Conservation (phyloP, 2,329 filamentous ascomycete genomes). For the Neurospora crassa region DNA sequence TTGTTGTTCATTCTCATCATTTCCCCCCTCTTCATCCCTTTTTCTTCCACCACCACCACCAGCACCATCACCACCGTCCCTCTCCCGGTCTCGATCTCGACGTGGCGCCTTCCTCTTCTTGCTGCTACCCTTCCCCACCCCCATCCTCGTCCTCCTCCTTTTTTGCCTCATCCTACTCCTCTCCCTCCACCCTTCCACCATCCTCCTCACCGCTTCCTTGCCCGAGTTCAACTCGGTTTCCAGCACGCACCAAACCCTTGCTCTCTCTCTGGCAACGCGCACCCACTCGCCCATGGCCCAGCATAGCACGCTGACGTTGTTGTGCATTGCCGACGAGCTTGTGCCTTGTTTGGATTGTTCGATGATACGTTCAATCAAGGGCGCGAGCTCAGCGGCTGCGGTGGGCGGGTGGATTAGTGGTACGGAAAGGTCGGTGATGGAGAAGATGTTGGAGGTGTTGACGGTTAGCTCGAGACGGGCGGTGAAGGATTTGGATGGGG, state of each 20-base stretch:
- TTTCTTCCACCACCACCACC: too few relatives aligned
- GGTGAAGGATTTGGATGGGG: constrained; percentile 45
- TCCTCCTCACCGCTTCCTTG: constrained; percentile 23
- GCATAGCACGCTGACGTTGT: constrained; percentile 49
- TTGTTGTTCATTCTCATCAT: constrained; percentile 13
- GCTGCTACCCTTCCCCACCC: constrained; percentile 1
- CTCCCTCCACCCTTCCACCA: constrained; percentile 23
- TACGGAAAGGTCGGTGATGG: constrained; percentile 44
- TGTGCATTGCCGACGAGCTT: constrained; percentile 29
- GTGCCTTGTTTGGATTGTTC: neutral
- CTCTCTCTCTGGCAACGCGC: constrained; percentile 48
- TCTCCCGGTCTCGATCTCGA: neutral
- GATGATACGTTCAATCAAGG: constrained; percentile 38
- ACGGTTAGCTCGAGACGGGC: constrained; percentile 50
- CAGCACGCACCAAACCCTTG: constrained; percentile 51
- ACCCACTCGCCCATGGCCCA: constrained; percentile 65
- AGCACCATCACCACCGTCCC: too few relatives aligned
- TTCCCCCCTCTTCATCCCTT: neutral
- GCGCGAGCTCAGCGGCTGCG: constrained; percentile 47
- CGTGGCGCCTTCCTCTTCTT: neutral
- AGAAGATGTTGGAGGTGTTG: constrained; percentile 36
- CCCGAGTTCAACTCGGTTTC: constrained; percentile 33
- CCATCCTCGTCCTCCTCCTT: constrained; percentile 13
- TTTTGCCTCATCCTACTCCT: constrained; percentile 5
- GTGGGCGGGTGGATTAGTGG: constrained; percentile 42